Base-by-base conservation (phyloP, 2,329 filamentous ascomycete species). In the Phialophora macrospora region DNA sequence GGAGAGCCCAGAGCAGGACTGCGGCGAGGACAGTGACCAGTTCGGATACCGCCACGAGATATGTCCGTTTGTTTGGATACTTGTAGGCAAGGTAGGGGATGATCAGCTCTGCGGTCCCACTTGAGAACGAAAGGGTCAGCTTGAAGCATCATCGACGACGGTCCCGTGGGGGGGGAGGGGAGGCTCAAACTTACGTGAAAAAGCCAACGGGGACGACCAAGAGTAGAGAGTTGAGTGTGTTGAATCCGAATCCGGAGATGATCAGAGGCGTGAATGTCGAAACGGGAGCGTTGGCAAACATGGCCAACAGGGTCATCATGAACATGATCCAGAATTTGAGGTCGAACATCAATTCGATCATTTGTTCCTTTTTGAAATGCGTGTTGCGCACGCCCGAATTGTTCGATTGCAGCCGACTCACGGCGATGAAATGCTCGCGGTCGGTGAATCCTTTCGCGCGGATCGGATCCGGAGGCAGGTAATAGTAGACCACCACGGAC, bases 181-280 rank as follows among this genome's bases (percentile, higher is more conserved):
- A 7, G 30, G 30, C 30, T 32, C 30, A 32, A 30, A 34, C 32
- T 34, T 34, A 34, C 32, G 32, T 34, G 32, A 34, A 34, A 34
- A 34, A 34, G 2, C 32, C 32, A 4, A 34, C 9, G 32, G 32
- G 32, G 9, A 34, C 32, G 9, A 34, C 32, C 11, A 34, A 34
- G 9, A 34, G 32, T 11, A 34, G 32, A 12, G 32, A 34, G 32
- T 34, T 34, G 32, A 34, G 32, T 12, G 11, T 9, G 32, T 34
- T 34, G 32, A 34, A 34, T 11, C 32, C 32, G 32, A 34, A 34
- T 2, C 32, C 90, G 0, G 83, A 86, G 2, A 91, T 88, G 65
- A 91, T 91, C 0, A 91, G 77, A 0, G 88, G 88, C 0, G 88
- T 88, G 72, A 91, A 91, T 1, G 88, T 88, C 44, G 83, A 85